Base-by-base conservation (phyloP, 495 filamentous ascomycete genomes). In the Penicillium taxi region DNA sequence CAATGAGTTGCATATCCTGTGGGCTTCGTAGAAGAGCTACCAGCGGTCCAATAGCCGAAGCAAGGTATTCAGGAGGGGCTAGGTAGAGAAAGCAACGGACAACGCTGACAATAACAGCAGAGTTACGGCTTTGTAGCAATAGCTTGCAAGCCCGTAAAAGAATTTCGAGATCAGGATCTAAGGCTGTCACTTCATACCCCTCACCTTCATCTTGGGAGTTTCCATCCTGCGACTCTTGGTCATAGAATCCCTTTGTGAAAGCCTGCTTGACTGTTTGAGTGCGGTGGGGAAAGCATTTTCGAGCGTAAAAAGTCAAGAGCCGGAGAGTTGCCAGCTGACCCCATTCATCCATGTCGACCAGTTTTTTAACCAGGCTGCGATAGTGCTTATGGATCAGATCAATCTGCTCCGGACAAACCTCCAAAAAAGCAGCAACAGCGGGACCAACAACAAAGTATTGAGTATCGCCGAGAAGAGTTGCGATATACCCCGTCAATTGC, bases 271-370 rank as follows among this genome's bases (percentile, higher is more conserved):
- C 60, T 42, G 56, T 72, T 43, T 61, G 61, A 17, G 65, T 84
- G 57, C 76, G 75, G 21, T 69, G 69, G 4, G 91, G 91, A 51
- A 98, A 98, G 63, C 86, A 96, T 61, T 77, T 80, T 17, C 91
- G 77, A 4, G 85, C 78, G 50, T 98, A 98, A 17, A 78, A 56
- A 4, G 80, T 82, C 74, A 96, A 77, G 40, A 96, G 61, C 29
- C 78, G 75, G 47, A 96, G 46, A 7, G 82, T 84, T 0, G 83
- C 81, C 2, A 96, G 58, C 59, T 98, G 91, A 28, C 86, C 81
- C 91, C 91, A 98, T 59, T 98, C 91, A 60, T 98, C 91, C 91
- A 98, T 98, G 52, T 96, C 91, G 18, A 96, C 85, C 19, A 96
- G 63, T 67, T 95, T 94, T 58, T 78, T 84, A 26, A 90, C 77